Base-by-base conservation (phyloP, 176 grass and related monocot genomes). In the Ensete glaucum region DNA sequence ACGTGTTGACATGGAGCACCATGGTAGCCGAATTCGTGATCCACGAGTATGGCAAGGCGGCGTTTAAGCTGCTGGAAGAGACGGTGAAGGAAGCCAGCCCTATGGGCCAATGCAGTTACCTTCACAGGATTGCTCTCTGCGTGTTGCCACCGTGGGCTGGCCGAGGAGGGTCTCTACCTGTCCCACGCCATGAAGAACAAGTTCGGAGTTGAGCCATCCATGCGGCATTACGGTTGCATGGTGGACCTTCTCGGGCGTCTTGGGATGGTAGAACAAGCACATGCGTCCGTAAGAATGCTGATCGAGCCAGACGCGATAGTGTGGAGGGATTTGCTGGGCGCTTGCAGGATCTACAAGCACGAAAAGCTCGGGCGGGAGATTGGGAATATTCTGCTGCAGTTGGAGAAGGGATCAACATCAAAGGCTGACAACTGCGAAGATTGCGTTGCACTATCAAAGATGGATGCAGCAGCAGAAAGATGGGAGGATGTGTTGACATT, bases 161-260 rank as follows among this genome's bases (percentile, higher is more conserved):
- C 58, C 1, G 62, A 55, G 3, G 64, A 78, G 15, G 77, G 77
- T 3, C 64, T 55, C 25, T 34, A 15, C 15, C 53, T 78, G 77
- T 78, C 70, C 2, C 52, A 78, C 9, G 52, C 17, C 15, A 78
- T 78, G 64, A 69, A 55, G 64, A 43, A 15, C 1, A 54, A 25
- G 53, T 78, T 69, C 26, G 64, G 65, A 6, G 50, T 78, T 0
- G 57, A 76, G 19, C 74, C 74, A 29, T 64, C 19, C 43, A 64
- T 76, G 57, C 57, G 52, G 56, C 74, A 76, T 9, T 64, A 76
- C 3, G 74, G 74, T 52, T 76, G 74, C 59, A 51, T 64, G 17
- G 74, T 76, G 26, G 74, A 76, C 29, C 59, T 76, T 17, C 56
- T 76, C 20, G 59, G 74, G n/a, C 57, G 74, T 21, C 59, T 59